A percentile compares a stretch with the other conserved stretches of the same genome.
Evolutionary conservation across 2,329 filamentous ascomycete genomes (phyloP).

Genomic region (Epichloe typhina): DNA sequence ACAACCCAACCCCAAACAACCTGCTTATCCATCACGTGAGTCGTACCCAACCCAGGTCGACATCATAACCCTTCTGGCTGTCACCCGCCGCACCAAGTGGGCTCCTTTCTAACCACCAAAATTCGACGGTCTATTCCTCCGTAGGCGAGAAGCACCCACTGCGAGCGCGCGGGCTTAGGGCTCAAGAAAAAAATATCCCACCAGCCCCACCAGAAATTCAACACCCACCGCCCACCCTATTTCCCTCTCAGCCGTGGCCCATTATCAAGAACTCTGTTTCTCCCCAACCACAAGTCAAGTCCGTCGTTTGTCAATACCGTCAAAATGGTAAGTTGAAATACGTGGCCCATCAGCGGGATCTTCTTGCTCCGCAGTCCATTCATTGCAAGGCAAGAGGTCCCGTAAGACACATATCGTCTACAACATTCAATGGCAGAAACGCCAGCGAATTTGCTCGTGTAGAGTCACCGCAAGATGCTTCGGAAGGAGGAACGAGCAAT

Average conservation of each 20-base stretch:
- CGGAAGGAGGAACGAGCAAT: conserved; percentile 48
- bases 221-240: background rate
- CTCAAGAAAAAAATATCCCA: conserved; percentile 11
- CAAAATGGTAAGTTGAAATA: conserved; percentile 55
- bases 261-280: conserved; percentile 5
- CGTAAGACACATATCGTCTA: background rate
- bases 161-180: conserved; percentile 20
- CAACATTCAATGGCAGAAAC: conserved; percentile 26
- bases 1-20: background rate
- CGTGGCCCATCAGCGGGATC: conserved; percentile 19
- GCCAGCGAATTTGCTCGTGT: conserved; percentile 23
- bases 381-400: background rate
- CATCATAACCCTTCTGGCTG: background rate
- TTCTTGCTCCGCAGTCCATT: background rate
- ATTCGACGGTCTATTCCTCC: background rate
- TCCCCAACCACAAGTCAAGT: conserved; percentile 20
- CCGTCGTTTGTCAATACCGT: conserved; percentile 37
- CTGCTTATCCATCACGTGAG: conserved; percentile 16
- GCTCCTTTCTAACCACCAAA: background rate
- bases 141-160: conserved; percentile 8
- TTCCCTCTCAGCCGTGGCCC: background rate
- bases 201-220: conserved; percentile 25
- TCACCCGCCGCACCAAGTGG: background rate
- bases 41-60: conserved; percentile 27
- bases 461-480: conserved; percentile 98